Base-by-base conservation (phyloP, 2,329 filamentous ascomycete genomes). In the Beauveria sp. region DNA sequence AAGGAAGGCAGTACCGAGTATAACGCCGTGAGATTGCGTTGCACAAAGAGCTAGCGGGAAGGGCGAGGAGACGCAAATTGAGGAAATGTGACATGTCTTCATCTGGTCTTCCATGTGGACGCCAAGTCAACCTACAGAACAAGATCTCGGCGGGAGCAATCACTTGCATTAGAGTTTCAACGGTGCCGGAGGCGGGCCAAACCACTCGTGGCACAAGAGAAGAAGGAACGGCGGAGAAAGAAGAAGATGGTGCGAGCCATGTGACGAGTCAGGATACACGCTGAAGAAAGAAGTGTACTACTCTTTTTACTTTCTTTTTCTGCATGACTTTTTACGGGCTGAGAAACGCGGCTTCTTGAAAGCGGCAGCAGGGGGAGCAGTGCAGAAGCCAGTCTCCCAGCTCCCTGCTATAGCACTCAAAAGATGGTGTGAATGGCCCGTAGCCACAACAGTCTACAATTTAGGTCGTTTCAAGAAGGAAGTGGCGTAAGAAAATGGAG, bases 391-490 rank as follows among this genome's bases (percentile, higher is more conserved):
- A 53, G 56, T 52, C 52, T 34, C 20, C 59, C 24, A 56, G 53
- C 44, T 34, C 16, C 59, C n/a, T 56, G 59, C 59, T 46, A 56
- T 37, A 41, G 44, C 37, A 46, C 22, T 55, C 18, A n/a, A 55
- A 37, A 55, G 59, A 44, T 55, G 59, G 59, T 55, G 52, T 55
- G 53, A 14, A 61, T 48, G 46, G 48, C n/a, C 61, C 55, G 55
- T 55, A 58, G 61, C 55, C 55, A 59, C 61, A 59, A 59, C 55
- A 55, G 50, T 53, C 47, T 59, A 50, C 30, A 5, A 5, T 20
- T 26, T 46, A 20, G 10, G 12, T 43, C 28, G 20, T 57, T 56
- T 47, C 24, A 22, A 53, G 14, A 59, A 26, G 44, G 44, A 28
- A n/a, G 22, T 48, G 20, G 44, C 16, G 55, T 37, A 47, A 51